Evolutionary conservation across 768 basidiomycete genomes (phyloP), one percentile per base, ranked within the genome.

Genomic region (Gymnopilus junonius): DNA sequence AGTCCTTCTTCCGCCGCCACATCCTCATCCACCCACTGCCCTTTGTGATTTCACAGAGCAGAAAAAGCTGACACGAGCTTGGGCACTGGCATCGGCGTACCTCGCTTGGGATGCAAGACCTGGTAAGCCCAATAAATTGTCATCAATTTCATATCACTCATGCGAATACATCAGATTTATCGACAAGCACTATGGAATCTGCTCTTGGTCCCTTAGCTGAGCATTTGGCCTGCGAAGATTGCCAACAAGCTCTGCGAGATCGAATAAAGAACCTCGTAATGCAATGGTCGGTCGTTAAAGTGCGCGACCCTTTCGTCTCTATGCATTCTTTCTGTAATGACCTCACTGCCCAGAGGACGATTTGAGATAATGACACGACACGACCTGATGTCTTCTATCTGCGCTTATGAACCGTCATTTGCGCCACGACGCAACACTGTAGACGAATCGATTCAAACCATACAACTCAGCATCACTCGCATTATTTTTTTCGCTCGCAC

Each of bases 271-370:
- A 74, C 4, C 68, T 75, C 3, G 42, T 73, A 15, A 64, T 73
- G 6, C 65, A 73, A 43, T 79, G 78, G 77, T 67, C 71, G 3
- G 65, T 70, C 8, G 71, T 79, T n/a, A 75, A 74, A 67, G 77
- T 74, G 15, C n/a, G n/a, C n/a, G n/a, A n/a, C n/a, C 21, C 51
- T 15, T 48, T 53, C n/a, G 6, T 8, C 12, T 48, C 29, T 67
- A 31, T 23, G 48, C 14, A 45, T 39, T 31, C 55, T 50, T 58
- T 58, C 42, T 25, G 25, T 17, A 43, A 46, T 65, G 45, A 67
- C 23, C 29, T 50, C 6, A 20, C 48, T 56, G 23, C 67, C 20
- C 64, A 88, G 87, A 79, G 85, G 61, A 88, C 87, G 8, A 88
- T 89, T 65, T 88, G 72, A 85, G 50, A 17, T 34, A 14, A 20